These are phyloP conservation scores for Postia placenta DNA, from an alignment of 768 basidiomycete species.

Conservation along the genomic window DNA sequence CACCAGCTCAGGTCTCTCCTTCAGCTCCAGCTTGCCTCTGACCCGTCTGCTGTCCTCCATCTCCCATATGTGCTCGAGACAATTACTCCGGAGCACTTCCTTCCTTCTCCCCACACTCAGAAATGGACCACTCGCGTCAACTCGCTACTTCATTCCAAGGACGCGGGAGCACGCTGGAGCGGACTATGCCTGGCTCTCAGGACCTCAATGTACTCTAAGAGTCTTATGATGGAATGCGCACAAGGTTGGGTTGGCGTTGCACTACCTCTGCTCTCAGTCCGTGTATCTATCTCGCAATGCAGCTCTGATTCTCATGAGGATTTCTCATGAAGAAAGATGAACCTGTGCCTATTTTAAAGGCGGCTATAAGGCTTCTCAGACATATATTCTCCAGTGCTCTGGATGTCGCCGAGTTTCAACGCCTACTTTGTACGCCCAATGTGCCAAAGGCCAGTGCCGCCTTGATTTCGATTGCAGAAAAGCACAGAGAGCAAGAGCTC, in stretches of 20 bases:
- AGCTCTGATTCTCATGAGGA: not conserved
- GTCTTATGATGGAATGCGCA: constrained; percentile 61
- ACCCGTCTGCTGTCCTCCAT: constrained; percentile 51
- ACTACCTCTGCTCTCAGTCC: constrained; percentile 64
- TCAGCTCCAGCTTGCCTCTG: constrained; percentile 68
- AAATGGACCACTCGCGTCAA: constrained; percentile 76
- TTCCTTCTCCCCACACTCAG: constrained; percentile 56
- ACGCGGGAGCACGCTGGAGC: constrained; percentile 73
- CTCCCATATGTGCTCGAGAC: constrained; percentile 52
- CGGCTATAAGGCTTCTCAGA: constrained; percentile 56
- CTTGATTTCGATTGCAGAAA: constrained; percentile 51
- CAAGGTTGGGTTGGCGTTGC: constrained; percentile 65
- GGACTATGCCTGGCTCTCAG: constrained; percentile 71
- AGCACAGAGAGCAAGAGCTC: constrained; percentile 41
- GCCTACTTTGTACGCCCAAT: constrained; percentile 68
- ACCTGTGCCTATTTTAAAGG: constrained; percentile 50
- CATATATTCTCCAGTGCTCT: constrained; percentile 54
- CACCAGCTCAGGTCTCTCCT: constrained; percentile 60
- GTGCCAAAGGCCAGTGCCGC: constrained; percentile 64
- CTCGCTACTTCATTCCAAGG: constrained; percentile 72
- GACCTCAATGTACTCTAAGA: constrained; percentile 51
- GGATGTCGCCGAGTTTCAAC: constrained; percentile 72
- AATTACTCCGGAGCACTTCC: constrained; percentile 47
- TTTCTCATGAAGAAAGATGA: constrained; percentile 55
- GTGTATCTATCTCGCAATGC: constrained; percentile 27